These are phyloP conservation scores for Coleophoma crateriformis DNA, from an alignment of 2,329 filamentous ascomycete genomes.

Conservation along the genomic window DNA sequence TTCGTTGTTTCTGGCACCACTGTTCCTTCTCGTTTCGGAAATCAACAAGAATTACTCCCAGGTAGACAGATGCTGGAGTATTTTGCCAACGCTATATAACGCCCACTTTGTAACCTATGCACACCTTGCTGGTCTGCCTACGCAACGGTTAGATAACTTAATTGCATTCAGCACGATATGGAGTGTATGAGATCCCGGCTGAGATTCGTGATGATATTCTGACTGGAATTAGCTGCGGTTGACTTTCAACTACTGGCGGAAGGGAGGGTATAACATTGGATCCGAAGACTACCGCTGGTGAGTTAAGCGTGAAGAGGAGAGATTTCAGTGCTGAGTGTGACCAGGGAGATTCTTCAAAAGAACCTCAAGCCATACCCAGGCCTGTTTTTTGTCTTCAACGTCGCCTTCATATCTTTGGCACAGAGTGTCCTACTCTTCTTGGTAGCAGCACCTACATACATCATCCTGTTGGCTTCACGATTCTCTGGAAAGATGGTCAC, in stretches of 20 bases:
- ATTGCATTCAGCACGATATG: constrained; percentile 68
- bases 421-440: constrained; percentile 79
- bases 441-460: constrained; percentile 77
- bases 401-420: constrained; percentile 79
- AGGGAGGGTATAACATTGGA: constrained; percentile 82
- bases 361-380: constrained; percentile 43
- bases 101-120: constrained; percentile 82
- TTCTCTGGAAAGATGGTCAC: constrained; percentile 47
- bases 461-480: constrained; percentile 68
- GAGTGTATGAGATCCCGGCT: constrained; percentile 51
- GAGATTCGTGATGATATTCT: neutral
- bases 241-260: constrained; percentile 96
- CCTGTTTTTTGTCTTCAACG: constrained; percentile 78
- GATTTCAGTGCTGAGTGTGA: neutral
- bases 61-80: constrained; percentile 86
- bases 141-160: constrained; percentile 66
- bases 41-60: constrained; percentile 95
- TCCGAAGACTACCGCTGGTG: constrained; percentile 93
- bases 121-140: constrained; percentile 65
- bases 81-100: constrained; percentile 83
- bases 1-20: constrained; percentile 61
- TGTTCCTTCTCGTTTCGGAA: constrained; percentile 75
- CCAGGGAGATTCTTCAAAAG: constrained; percentile 64
- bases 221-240: constrained; percentile 55
- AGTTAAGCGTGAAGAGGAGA: constrained; percentile 4